Evolutionary conservation across 148 eudicot genomes (phyloP).

Genomic region (Camellia lanceoleosa): DNA sequence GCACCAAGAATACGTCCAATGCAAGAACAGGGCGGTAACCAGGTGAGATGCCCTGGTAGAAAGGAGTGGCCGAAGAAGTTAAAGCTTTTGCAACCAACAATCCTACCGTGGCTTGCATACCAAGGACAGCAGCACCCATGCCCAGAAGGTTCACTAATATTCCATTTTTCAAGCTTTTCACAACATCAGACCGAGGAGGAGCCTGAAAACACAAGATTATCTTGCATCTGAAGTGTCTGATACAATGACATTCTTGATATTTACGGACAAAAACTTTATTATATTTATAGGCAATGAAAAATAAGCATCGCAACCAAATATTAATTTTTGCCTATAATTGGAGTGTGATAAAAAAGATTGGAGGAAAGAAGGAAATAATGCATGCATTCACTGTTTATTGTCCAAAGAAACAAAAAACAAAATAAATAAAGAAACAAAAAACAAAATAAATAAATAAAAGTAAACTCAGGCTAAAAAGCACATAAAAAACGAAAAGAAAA

Average conservation of each 20-base stretch:
- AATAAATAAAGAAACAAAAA: too few relatives aligned
- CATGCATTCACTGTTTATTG: too few relatives aligned
- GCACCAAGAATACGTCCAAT: constrained; percentile 87
- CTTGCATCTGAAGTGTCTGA: background rate
- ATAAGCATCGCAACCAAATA: too few relatives aligned
- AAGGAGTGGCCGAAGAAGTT: constrained; percentile 77
- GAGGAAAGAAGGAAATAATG: too few relatives aligned
- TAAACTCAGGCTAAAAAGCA: too few relatives aligned
- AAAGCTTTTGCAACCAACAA: constrained; percentile 80
- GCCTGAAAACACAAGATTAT: constrained; percentile 53
- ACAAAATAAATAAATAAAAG: too few relatives aligned
- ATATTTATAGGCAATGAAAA: too few relatives aligned
- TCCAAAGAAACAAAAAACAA: too few relatives aligned
- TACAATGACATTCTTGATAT: background rate
- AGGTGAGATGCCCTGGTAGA: constrained; percentile 65
- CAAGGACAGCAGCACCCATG: constrained; percentile 88
- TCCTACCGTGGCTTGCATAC: constrained; percentile 92
- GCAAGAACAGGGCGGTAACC: constrained; percentile 84
- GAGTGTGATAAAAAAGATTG: too few relatives aligned
- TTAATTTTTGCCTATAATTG: too few relatives aligned
- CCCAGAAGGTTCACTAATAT: constrained; percentile 72
- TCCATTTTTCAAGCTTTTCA: constrained; percentile 70
- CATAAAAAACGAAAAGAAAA: too few relatives aligned
- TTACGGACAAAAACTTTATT: too few relatives aligned
- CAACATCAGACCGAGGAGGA: constrained; percentile 93